A percentile compares a stretch with the other conserved stretches of the same genome.
Conservation (phyloP, 768 basidiomycete genomes). For the Xerocomus potaroensis region DNA sequence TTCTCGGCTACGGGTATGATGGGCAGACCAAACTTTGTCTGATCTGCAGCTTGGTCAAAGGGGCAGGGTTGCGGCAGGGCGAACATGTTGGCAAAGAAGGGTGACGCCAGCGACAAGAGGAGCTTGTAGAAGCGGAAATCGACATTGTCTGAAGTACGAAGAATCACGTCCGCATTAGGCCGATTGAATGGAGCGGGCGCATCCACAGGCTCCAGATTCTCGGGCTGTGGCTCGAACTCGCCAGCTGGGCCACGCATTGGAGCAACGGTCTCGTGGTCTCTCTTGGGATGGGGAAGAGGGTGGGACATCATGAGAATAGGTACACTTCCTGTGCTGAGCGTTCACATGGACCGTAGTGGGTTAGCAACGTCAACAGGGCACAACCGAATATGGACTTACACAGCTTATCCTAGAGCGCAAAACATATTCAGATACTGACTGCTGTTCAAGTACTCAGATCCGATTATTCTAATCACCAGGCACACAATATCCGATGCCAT, state of each 20-base stretch:
- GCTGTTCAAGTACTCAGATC: no score
- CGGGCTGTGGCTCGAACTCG: constrained; percentile 3
- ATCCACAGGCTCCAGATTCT: constrained; percentile 18
- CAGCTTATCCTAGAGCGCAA: no score
- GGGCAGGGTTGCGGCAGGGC: constrained; percentile 42
- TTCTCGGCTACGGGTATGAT: constrained; percentile 48
- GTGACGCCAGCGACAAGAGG: constrained; percentile 52
- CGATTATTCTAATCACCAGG: no score
- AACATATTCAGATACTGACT: no score
- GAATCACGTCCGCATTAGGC: constrained; percentile 46
- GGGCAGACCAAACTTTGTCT: constrained; percentile 34
- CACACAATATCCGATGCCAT: no score
- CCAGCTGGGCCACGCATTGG: neutral
- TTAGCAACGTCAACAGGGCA: neutral
- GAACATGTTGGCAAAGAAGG: constrained; percentile 56
- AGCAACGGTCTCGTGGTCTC: constrained; percentile 5
- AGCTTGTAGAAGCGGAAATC: constrained; percentile 52
- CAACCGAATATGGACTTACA: no score
- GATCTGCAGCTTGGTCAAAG: constrained; percentile 26
- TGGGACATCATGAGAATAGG: constrained; percentile 21
- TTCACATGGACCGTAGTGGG: constrained; percentile 1
- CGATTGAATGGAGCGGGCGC: constrained; percentile 44
- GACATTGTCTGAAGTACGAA: constrained; percentile 50
- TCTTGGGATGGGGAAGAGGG: constrained; percentile 1
- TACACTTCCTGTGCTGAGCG: no score